Conservation (phyloP, 768 basidiomycete species). For the Suillus fuscotomentosus region DNA sequence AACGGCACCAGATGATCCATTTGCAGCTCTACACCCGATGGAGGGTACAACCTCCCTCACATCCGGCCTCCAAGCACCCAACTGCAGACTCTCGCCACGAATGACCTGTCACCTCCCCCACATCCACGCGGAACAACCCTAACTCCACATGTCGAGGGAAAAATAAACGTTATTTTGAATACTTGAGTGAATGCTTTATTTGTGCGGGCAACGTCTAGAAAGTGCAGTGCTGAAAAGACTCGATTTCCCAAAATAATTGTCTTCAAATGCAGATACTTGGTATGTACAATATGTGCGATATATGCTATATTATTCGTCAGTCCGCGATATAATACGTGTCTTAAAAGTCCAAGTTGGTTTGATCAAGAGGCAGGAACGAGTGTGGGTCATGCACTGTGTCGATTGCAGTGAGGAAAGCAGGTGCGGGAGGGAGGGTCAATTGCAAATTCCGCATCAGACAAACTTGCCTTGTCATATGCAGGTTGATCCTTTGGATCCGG, state of each 20-base stretch:
- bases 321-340: neutral
- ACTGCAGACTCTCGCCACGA: too few relatives aligned
- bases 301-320: neutral
- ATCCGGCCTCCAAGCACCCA: too few relatives aligned
- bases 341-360: neutral
- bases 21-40: too few relatives aligned
- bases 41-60: too few relatives aligned
- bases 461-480: neutral
- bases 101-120: too few relatives aligned
- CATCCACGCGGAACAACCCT: too few relatives aligned
- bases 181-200: neutral
- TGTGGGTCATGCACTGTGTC: neutral
- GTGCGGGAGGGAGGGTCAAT: neutral
- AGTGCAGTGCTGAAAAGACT: neutral
- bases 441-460: neutral
- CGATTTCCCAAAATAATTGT: neutral
- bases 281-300: neutral
- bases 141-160: too few relatives aligned
- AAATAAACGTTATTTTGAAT: neutral
- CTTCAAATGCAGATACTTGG: neutral
- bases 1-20: too few relatives aligned
- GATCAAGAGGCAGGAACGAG: neutral
- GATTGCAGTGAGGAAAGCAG: neutral
- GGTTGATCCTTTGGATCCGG: neutral
- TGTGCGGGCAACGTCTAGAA: neutral